A percentile compares a stretch with the other conserved stretches of the same genome.
phyloP scores from a whole-genome alignment of 2,329 filamentous ascomycete species.

The Epicoccum sorghinum region DNA sequence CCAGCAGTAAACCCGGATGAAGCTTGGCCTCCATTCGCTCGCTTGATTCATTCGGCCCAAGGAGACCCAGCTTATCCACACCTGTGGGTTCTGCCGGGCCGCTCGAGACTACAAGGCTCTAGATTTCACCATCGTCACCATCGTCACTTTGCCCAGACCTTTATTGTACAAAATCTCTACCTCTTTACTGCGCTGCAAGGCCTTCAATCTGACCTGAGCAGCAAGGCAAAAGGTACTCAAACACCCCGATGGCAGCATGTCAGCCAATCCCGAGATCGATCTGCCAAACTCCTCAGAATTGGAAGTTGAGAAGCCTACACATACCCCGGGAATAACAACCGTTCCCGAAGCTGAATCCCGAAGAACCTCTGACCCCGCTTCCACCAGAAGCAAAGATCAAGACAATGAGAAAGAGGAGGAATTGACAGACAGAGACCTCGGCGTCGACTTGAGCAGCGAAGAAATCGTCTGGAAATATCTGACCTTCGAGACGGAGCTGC shows the following conservation, averaged over 20 bases:
- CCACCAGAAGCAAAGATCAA: conserved; percentile 12
- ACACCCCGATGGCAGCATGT: conserved; percentile 36
- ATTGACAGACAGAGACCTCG: background rate
- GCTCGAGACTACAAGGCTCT: conserved; percentile 11
- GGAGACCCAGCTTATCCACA: conserved; percentile 3
- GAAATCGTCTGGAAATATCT: conserved; percentile 65
- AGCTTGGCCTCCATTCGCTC: conserved; percentile 12
- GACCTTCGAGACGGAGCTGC: conserved; percentile 66
- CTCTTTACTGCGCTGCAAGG: background rate
- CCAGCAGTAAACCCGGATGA: conserved; percentile 9
- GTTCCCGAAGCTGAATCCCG: conserved; percentile 15
- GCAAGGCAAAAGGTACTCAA: background rate
- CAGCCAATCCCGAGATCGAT: conserved; percentile 43
- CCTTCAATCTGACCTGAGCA: background rate
- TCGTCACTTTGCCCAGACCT: conserved; percentile 9
- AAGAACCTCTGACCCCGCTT: conserved; percentile 20
- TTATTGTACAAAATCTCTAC: background rate
- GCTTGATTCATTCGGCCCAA: conserved; percentile 7
- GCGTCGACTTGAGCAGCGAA: conserved; percentile 7
- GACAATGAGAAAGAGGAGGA: conserved; percentile 24
- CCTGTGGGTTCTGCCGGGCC: conserved; percentile 5
- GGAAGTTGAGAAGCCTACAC: conserved; percentile 13
- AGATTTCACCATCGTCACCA: conserved; percentile 12
- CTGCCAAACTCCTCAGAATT: conserved; percentile 33
- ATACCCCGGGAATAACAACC: conserved; percentile 40